Evolutionary conservation across 768 basidiomycete genomes (phyloP).

Genomic region (Boletus rubescentipes): DNA sequence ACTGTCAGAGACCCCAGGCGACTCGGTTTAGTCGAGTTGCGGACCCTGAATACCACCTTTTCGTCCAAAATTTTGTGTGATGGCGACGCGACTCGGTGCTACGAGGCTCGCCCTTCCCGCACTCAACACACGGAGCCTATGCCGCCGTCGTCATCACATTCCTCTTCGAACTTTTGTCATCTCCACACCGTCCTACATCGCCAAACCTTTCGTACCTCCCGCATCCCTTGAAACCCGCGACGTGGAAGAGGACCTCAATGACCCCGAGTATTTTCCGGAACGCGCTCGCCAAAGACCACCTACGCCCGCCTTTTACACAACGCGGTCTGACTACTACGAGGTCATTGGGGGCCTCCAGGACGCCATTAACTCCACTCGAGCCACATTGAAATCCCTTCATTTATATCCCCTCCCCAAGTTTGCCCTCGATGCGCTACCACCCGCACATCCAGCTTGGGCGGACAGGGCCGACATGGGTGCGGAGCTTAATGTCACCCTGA

Average conservation of each 20-base stretch:
- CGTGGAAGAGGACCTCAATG: constrained; percentile 6
- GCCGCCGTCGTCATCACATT: background rate
- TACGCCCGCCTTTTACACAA: constrained; percentile 84
- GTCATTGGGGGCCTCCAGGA: constrained; percentile 63
- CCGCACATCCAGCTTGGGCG: constrained; percentile 68
- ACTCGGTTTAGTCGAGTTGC: background rate
- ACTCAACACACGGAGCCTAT: constrained; percentile 7
- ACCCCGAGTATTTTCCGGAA: constrained; percentile 5
- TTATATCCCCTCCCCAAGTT: constrained; percentile 80
- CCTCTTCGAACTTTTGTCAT: constrained; percentile 12
- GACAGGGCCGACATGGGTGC: constrained; percentile 55
- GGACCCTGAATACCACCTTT: constrained; percentile 21
- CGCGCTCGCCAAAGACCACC: constrained; percentile 40
- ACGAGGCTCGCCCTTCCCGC: constrained; percentile 4
- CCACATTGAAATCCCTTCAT: constrained; percentile 58
- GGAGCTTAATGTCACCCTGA: constrained; percentile 59
- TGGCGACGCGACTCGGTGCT: constrained; percentile 10
- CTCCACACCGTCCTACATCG: constrained; percentile 1
- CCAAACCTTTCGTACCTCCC: constrained; percentile 24
- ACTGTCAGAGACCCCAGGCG: constrained; percentile 11
- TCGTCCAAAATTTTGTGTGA: constrained; percentile 7
- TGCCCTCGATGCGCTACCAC: constrained; percentile 56
- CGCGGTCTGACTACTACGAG: constrained; percentile 72
- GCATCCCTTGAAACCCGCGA: constrained; percentile 21
- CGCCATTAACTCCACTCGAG: constrained; percentile 57